A percentile compares a stretch with the other conserved stretches of the same genome.
Evolutionary conservation across 305 asterid genomes (phyloP).

Genomic region (Fraxinus greggii): DNA sequence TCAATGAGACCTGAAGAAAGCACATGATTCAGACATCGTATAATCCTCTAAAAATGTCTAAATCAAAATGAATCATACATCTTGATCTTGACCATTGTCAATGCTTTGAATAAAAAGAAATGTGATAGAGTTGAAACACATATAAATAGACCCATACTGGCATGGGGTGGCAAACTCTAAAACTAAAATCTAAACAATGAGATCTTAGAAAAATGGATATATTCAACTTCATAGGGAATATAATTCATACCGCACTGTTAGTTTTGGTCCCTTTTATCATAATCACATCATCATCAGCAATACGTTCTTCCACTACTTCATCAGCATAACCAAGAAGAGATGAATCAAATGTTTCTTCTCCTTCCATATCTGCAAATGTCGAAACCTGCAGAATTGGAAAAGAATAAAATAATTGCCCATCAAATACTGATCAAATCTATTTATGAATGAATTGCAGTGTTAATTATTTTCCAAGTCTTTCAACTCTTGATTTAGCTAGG

Average conservation of each 20-base stretch:
- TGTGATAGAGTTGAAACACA: not conserved
- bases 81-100: not conserved
- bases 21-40: not conserved
- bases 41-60: not conserved
- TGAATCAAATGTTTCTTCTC: slow-evolving; percentile 94
- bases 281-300: slow-evolving; percentile 91
- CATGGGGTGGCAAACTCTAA: not conserved
- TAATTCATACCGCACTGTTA: slow-evolving; percentile 60
- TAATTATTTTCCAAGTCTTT: not conserved
- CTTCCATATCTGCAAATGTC: slow-evolving; percentile 98
- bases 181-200: not conserved
- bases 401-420: not conserved
- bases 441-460: not conserved
- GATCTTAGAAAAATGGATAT: not conserved
- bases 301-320: slow-evolving; percentile 96
- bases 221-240: not conserved
- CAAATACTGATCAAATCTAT: not conserved
- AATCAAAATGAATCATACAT: not conserved
- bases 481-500: not conserved
- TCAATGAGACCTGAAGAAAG: slow-evolving; percentile 63
- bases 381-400: slow-evolving; percentile 56
- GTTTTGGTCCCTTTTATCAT: slow-evolving; percentile 92
- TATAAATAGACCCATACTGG: not conserved
- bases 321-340: slow-evolving; percentile 89
- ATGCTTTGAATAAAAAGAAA: slow-evolving; percentile 1